Evolutionary conservation across 768 basidiomycete species (phyloP).

Genomic region (Russula ochroleuca): DNA sequence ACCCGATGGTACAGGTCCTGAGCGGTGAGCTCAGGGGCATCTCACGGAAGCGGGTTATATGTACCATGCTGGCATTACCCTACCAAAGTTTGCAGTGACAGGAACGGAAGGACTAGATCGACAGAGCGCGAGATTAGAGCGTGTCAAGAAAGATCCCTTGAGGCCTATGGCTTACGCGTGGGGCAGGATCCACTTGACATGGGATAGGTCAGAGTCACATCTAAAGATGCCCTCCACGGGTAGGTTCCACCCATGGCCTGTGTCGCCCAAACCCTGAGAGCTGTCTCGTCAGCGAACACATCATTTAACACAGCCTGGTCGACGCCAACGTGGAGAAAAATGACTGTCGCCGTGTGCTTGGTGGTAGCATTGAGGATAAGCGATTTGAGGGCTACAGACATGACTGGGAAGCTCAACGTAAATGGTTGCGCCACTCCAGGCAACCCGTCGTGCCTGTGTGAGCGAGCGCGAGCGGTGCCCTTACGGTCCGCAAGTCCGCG

Average conservation of each 20-base stretch:
- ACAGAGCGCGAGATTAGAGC: neutral
- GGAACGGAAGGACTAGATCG: slow-evolving; percentile 32
- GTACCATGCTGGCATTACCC: slow-evolving; percentile 74
- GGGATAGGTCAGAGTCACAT: slow-evolving; percentile 48
- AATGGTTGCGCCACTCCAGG: no score
- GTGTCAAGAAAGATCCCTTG: slow-evolving; percentile 6
- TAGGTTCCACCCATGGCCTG: slow-evolving; percentile 71
- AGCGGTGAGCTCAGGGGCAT: neutral
- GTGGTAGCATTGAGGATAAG: slow-evolving; percentile 37
- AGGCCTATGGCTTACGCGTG: slow-evolving; percentile 54
- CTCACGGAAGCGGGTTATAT: slow-evolving; percentile 17
- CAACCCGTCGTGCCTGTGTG: no score
- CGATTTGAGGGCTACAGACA: slow-evolving; percentile 13
- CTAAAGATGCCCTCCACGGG: slow-evolving; percentile 63
- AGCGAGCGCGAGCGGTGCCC: no score
- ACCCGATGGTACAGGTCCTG: neutral
- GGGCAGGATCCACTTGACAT: slow-evolving; percentile 89
- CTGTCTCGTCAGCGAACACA: slow-evolving; percentile 5
- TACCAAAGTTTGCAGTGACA: slow-evolving; percentile 72
- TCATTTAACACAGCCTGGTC: neutral
- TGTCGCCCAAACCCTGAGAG: slow-evolving; percentile 67
- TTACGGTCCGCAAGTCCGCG: slow-evolving; percentile 12
- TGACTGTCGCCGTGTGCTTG: slow-evolving; percentile 80
- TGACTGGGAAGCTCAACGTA: neutral
- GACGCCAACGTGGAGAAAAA: slow-evolving; percentile 78